A percentile compares a stretch with the other conserved stretches of the same genome.
phyloP scores from a whole-genome alignment of 2,329 filamentous ascomycete genomes.

The Parafenestella ontariensis region DNA sequence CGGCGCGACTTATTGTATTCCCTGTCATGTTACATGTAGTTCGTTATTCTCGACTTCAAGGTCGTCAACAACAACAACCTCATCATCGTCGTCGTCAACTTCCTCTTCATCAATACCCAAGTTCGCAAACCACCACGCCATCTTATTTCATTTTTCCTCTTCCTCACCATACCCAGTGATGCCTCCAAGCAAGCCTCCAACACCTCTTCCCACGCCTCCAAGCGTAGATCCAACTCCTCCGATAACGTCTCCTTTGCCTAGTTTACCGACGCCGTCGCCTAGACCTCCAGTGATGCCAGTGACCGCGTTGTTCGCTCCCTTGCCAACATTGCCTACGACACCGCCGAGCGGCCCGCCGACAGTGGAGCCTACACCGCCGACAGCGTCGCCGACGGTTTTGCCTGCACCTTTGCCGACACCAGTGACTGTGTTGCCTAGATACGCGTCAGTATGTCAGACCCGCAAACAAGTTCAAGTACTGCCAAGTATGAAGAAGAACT shows the following conservation, averaged over 20 bases:
- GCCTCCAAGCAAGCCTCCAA: slow-evolving; percentile 47
- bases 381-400: slow-evolving; percentile 46
- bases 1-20: neutral
- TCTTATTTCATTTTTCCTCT: slow-evolving; percentile 26
- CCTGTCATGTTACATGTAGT: neutral
- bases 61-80: too few species aligned
- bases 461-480: neutral
- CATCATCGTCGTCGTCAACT: neutral
- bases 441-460: neutral
- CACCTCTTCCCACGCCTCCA: slow-evolving; percentile 49
- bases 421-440: slow-evolving; percentile 46
- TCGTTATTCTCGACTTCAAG: neutral
- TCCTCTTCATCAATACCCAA: neutral
- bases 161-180: slow-evolving; percentile 33
- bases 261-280: slow-evolving; percentile 54
- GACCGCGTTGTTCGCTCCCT: slow-evolving; percentile 52
- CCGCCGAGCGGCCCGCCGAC: slow-evolving; percentile 51
- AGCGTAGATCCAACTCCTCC: slow-evolving; percentile 53
- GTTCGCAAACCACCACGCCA: slow-evolving; percentile 14
- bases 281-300: slow-evolving; percentile 51
- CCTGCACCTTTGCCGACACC: slow-evolving; percentile 45
- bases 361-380: slow-evolving; percentile 48
- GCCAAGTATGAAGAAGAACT: neutral
- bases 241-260: slow-evolving; percentile 55
- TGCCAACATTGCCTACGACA: slow-evolving; percentile 52